phyloP scores from a whole-genome alignment of 2,329 filamentous ascomycete genomes.

The Clonostachys chloroleuca region DNA sequence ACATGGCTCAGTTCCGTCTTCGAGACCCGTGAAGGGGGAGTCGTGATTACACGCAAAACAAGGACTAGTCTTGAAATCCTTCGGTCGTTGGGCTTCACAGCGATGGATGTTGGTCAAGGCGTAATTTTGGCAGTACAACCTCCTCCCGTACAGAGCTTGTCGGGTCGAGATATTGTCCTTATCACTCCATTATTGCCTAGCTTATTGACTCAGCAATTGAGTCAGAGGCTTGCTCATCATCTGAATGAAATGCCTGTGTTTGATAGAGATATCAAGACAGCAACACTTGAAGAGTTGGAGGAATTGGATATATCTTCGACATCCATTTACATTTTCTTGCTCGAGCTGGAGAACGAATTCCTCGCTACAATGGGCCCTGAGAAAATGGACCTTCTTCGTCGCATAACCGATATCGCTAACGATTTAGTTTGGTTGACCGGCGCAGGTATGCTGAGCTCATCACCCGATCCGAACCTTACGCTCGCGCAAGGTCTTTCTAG shows the following conservation, averaged over 20 bases:
- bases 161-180: background rate
- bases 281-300: background rate
- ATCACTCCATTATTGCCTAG: no score
- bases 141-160: background rate
- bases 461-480: background rate
- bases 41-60: background rate
- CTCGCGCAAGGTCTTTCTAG: constrained; percentile 1
- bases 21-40: background rate
- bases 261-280: background rate
- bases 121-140: background rate
- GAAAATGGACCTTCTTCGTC: constrained; percentile 1
- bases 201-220: no score
- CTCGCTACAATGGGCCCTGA: constrained; percentile 1
- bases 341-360: constrained; percentile 3
- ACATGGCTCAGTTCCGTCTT: background rate
- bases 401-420: background rate
- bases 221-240: no score
- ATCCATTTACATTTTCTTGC: background rate
- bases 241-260: no score
- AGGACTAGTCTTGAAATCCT: background rate
- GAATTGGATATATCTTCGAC: background rate
- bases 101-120: background rate
- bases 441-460: background rate
- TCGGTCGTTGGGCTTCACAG: background rate
- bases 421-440: constrained; percentile 1